Percentiles rank a stretch among this genome's conserved stretches.
phyloP scores from a whole-genome alignment of 2,329 filamentous ascomycete genomes.

The Nigrospora oryzae region DNA sequence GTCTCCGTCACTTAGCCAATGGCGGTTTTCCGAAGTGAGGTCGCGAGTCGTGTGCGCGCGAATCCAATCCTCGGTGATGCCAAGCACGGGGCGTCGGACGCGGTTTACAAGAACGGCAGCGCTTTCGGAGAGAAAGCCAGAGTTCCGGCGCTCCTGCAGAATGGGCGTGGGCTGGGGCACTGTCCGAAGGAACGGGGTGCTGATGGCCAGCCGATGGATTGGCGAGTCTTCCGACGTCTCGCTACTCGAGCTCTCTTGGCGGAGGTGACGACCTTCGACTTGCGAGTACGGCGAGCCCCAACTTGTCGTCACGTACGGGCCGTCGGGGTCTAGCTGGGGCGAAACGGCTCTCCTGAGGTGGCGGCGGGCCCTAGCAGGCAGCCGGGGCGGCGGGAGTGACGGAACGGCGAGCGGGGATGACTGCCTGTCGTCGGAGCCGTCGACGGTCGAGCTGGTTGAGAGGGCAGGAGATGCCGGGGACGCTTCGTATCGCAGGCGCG shows the following conservation, averaged over 20 bases:
- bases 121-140: slow-evolving; percentile 29
- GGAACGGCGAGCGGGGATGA: slow-evolving; percentile 49
- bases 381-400: slow-evolving; percentile 47
- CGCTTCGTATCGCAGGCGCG: slow-evolving; percentile 24
- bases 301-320: slow-evolving; percentile 60
- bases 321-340: slow-evolving; percentile 24
- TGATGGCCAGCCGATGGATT: slow-evolving; percentile 52
- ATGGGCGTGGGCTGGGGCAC: slow-evolving; percentile 34
- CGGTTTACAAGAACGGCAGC: slow-evolving; percentile 57
- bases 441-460: slow-evolving; percentile 53
- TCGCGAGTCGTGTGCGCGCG: slow-evolving; percentile 72
- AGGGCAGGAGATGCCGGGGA: slow-evolving; percentile 48
- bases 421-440: slow-evolving; percentile 41
- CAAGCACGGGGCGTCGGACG: slow-evolving; percentile 47
- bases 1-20: slow-evolving; percentile 78
- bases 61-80: slow-evolving; percentile 79
- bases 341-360: slow-evolving; percentile 44
- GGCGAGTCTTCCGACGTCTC: slow-evolving; percentile 52
- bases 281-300: slow-evolving; percentile 88
- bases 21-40: slow-evolving; percentile 59
- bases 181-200: slow-evolving; percentile 54
- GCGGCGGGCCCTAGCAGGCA: slow-evolving; percentile 46
- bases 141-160: slow-evolving; percentile 24
- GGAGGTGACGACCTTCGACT: slow-evolving; percentile 43
- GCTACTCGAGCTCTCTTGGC: slow-evolving; percentile 46